phyloP scores from a whole-genome alignment of 768 basidiomycete species.

The Xerocomellus chrysenteron region DNA sequence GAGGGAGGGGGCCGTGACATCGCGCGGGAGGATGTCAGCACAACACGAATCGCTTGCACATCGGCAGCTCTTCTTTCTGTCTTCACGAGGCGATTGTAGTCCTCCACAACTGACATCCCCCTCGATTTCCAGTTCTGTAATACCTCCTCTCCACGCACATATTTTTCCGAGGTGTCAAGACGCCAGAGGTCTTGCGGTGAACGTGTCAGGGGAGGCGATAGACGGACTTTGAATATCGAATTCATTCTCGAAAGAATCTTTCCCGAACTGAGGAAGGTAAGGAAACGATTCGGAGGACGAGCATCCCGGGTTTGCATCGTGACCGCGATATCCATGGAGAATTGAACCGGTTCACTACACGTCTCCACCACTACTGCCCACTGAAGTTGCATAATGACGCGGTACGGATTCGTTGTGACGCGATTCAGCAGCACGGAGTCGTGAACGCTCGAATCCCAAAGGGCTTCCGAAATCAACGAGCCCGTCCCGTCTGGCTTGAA shows the following conservation, averaged over 20 bases:
- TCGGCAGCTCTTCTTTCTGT: conserved; percentile 80
- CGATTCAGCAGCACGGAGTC: conserved; percentile 83
- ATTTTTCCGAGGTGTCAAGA: conserved; percentile 91
- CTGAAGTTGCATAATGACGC: conserved; percentile 72
- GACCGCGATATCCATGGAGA: conserved; percentile 84
- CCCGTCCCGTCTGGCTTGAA: conserved; percentile 87
- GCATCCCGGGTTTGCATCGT: conserved; percentile 84
- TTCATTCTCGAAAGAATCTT: conserved; percentile 79
- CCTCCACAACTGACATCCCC: conserved; percentile 86
- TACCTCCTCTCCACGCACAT: conserved; percentile 88
- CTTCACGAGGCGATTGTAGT: conserved; percentile 69
- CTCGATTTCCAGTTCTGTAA: conserved; percentile 84
- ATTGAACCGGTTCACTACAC: conserved; percentile 83
- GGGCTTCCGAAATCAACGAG: conserved; percentile 59
- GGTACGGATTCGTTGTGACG: conserved; percentile 74
- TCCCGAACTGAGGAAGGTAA: conserved; percentile 73
- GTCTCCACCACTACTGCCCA: conserved; percentile 83
- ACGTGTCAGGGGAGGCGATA: conserved; percentile 82
- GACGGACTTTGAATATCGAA: conserved; percentile 77
- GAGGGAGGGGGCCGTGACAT: conserved; percentile 45
- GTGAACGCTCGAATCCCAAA: conserved; percentile 95
- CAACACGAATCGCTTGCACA: conserved; percentile 83
- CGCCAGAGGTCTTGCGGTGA: conserved; percentile 92
- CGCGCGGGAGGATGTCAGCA: conserved; percentile 56
- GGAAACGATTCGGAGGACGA: conserved; percentile 73